Percentiles rank a stretch among this genome's conserved stretches.
phyloP scores from a whole-genome alignment of 2,329 filamentous ascomycete genomes.

The Lachnellula arida region DNA sequence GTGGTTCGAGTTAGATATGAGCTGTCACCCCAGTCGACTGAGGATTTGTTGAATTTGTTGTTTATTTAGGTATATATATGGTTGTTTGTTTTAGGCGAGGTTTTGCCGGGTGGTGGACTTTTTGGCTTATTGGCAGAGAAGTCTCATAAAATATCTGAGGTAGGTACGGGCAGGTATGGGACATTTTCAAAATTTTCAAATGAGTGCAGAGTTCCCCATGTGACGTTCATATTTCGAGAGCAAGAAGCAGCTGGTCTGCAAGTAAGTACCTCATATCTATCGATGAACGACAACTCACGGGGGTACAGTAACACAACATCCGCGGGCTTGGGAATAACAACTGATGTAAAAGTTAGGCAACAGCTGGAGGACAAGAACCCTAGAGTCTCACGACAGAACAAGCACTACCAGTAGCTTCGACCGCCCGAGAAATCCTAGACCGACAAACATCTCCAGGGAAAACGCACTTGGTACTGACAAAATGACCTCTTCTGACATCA shows the following conservation, averaged over 20 bases:
- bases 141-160: too few species aligned
- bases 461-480: conserved; percentile 28
- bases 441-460: conserved; percentile 13
- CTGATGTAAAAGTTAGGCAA: conserved; percentile 11
- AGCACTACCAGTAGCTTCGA: conserved; percentile 20
- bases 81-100: too few species aligned
- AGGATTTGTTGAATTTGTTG: too few species aligned
- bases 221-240: conserved; percentile 29
- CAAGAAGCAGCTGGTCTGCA: conserved; percentile 19
- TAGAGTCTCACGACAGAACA: conserved; percentile 30
- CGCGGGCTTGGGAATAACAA: neutral
- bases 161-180: too few species aligned
- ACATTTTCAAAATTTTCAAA: too few species aligned
- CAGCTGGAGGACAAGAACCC: conserved; percentile 25
- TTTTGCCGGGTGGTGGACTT: too few species aligned
- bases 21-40: too few species aligned
- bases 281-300: neutral
- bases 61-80: too few species aligned
- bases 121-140: too few species aligned
- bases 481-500: conserved; percentile 31
- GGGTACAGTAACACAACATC: neutral
- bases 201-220: conserved; percentile 18
- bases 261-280: neutral
- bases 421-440: conserved; percentile 20
- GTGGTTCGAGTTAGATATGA: too few species aligned